phyloP scores from a whole-genome alignment of 73 alveolate species.

The Symbiodinium natans region DNA sequence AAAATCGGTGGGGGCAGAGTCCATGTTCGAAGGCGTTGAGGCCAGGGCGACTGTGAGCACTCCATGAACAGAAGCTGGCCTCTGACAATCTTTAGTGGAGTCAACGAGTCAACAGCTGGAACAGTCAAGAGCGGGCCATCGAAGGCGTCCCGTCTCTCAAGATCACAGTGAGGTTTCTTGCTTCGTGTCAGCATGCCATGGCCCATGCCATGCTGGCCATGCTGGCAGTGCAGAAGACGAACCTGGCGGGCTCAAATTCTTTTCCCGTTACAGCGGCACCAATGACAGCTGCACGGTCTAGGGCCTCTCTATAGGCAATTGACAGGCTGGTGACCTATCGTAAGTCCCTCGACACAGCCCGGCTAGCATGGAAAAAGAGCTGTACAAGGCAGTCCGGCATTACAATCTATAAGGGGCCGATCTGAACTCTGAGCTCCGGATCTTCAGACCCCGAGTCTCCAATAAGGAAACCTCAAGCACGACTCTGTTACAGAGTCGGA shows the following conservation, averaged over 20 bases:
- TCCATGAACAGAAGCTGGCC: too few species aligned
- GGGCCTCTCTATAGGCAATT: neutral
- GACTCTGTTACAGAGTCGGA: neutral
- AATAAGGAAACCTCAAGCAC: neutral
- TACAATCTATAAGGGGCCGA: neutral
- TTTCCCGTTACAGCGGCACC: neutral
- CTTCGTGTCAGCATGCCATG: too few species aligned
- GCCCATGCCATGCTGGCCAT: too few species aligned
- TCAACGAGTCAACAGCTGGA: too few species aligned
- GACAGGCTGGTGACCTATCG: neutral
- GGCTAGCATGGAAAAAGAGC: conserved; percentile 17
- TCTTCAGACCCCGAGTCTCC: neutral
- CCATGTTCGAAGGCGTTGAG: too few species aligned
- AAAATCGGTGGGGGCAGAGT: too few species aligned
- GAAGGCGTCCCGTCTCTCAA: too few species aligned
- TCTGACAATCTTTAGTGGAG: too few species aligned
- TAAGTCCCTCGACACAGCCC: neutral
- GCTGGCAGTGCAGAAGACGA: too few species aligned
- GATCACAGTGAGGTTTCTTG: too few species aligned
- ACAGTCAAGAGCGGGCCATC: too few species aligned
- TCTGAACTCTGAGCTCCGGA: conserved; percentile 15
- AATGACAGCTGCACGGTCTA: neutral
- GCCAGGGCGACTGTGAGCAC: too few species aligned
- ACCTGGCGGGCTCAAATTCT: neutral
- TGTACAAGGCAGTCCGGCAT: conserved; percentile 8